These are phyloP conservation scores for Collybia sp. DNA, from an alignment of 768 basidiomycete genomes.

Conservation along the genomic window DNA sequence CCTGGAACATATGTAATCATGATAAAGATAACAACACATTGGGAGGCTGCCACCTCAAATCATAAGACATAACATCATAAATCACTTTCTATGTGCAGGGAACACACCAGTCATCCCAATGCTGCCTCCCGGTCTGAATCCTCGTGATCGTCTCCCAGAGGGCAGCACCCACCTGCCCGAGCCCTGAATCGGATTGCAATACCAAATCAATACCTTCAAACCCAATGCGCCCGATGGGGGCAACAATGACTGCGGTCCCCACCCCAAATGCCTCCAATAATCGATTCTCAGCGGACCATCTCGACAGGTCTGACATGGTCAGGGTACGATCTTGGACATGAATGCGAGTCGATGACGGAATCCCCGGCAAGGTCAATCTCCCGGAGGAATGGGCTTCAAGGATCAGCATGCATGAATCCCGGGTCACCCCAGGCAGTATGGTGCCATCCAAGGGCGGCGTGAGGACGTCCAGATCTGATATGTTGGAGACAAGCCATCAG, in stretches of 20 bases:
- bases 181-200: constrained; percentile 43
- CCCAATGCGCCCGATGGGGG: constrained; percentile 55
- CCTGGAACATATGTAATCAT: too few species aligned
- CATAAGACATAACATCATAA: too few species aligned
- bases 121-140: constrained; percentile 65
- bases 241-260: constrained; percentile 74
- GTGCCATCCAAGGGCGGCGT: constrained; percentile 86
- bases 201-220: constrained; percentile 39
- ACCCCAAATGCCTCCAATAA: constrained; percentile 75
- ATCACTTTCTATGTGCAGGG: too few species aligned
- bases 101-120: constrained; percentile 67
- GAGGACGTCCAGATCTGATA: constrained; percentile 66
- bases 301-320: constrained; percentile 52
- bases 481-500: background rate
- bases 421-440: constrained; percentile 90
- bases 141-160: constrained; percentile 60
- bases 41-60: too few species aligned
- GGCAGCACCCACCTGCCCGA: constrained; percentile 56
- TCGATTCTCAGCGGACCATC: constrained; percentile 41
- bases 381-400: constrained; percentile 53
- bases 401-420: constrained; percentile 68
- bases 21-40: too few species aligned
- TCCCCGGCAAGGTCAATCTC: constrained; percentile 33
- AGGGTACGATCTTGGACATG: constrained; percentile 53
- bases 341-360: constrained; percentile 30